Evolutionary conservation across 495 filamentous ascomycete species (phyloP).

Genomic region (Penicillium desertorum): DNA sequence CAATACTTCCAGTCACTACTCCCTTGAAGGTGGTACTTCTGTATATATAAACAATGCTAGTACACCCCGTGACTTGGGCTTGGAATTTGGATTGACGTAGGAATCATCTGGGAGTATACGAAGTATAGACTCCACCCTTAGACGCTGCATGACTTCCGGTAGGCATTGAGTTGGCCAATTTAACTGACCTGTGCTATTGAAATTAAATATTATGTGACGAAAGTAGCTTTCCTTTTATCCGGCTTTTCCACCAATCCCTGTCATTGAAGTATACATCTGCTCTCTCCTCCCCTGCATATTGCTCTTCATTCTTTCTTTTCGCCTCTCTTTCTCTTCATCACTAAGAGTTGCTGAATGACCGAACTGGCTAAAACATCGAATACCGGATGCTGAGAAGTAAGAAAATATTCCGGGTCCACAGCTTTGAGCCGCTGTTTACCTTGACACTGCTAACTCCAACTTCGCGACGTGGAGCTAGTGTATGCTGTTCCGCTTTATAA

Average conservation of each 20-base stretch:
- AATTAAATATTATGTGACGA: background rate
- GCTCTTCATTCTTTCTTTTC: background rate
- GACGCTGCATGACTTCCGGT: background rate
- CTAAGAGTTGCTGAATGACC: too few species aligned
- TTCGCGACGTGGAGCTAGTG: too few species aligned
- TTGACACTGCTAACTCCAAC: background rate
- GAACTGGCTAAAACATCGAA: background rate
- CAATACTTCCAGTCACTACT: background rate
- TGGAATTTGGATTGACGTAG: background rate
- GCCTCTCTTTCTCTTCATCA: background rate
- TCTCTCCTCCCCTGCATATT: background rate
- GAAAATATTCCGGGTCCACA: background rate
- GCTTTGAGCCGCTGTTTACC: background rate
- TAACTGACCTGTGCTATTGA: background rate
- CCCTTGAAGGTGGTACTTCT: background rate
- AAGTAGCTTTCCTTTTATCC: background rate
- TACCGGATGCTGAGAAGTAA: background rate
- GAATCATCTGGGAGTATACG: background rate
- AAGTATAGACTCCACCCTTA: too few species aligned
- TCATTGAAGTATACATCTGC: background rate
- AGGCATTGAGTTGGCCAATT: background rate
- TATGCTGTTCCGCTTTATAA: background rate
- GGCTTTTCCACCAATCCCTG: slow-evolving; percentile 2
- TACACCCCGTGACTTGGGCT: background rate
- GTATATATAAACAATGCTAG: background rate